These are phyloP conservation scores for Fusarium sp. DNA, from an alignment of 2,329 filamentous ascomycete genomes.

Conservation along the genomic window DNA sequence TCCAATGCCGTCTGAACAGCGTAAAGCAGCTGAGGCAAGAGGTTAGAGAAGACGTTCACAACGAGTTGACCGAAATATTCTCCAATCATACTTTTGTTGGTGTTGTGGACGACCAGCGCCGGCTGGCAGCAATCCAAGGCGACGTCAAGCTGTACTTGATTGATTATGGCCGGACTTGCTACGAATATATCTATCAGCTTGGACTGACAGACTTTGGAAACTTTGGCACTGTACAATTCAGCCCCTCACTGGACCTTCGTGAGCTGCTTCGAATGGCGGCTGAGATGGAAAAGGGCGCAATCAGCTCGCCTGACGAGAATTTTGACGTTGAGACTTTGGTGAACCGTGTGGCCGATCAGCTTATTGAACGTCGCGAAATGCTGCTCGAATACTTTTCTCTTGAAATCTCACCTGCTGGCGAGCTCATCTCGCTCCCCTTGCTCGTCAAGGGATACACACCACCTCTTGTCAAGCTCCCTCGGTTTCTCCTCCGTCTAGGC, in stretches of 20 bases:
- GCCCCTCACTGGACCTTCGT: constrained; percentile 75
- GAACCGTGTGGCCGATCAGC: constrained; percentile 69
- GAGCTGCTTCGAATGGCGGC: constrained; percentile 78
- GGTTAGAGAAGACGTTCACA: constrained; percentile 84
- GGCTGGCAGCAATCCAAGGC: constrained; percentile 90
- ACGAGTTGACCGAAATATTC: constrained; percentile 86
- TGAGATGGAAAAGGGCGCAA: constrained; percentile 68
- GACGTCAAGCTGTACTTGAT: constrained; percentile 92
- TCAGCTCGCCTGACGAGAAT: constrained; percentile 57
- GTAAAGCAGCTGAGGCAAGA: constrained; percentile 83
- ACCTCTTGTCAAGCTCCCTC: constrained; percentile 83
- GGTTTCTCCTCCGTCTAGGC: constrained; percentile 86
- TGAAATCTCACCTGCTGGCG: constrained; percentile 79
- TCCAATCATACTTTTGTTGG: constrained; percentile 92
- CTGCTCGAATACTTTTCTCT: constrained; percentile 91
- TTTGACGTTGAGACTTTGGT: constrained; percentile 74
- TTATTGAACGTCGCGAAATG: constrained; percentile 84
- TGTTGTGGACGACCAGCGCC: constrained; percentile 84
- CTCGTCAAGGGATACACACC: constrained; percentile 91
- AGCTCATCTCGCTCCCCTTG: constrained; percentile 81
- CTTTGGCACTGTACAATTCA: constrained; percentile 84
- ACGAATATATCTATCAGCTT: constrained; percentile 95
- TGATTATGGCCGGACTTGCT: constrained; percentile 87
- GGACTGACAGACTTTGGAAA: constrained; percentile 96
- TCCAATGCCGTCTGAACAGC: constrained; percentile 79